phyloP scores from a whole-genome alignment of 164 flowering plant genomes.

The Akebia trifoliata region DNA sequence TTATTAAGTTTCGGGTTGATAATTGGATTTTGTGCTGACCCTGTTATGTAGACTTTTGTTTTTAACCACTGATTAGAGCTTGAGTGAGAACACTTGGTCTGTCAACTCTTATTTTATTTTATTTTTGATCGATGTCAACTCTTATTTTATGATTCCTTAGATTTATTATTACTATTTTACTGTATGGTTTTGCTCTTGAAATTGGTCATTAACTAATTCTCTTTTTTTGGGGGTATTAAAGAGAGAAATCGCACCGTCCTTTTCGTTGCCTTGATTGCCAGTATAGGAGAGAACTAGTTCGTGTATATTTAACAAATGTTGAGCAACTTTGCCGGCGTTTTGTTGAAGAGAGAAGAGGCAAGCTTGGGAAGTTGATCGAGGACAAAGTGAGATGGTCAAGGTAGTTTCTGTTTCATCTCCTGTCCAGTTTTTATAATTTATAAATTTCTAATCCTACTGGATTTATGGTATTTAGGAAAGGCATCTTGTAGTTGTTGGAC shows the following conservation, averaged over 20 bases:
- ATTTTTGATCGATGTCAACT: background rate
- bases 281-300: slow-evolving; percentile 91
- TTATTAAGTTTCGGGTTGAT: background rate
- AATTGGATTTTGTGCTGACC: background rate
- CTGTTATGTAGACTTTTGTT: background rate
- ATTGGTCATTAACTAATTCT: background rate
- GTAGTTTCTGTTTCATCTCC: slow-evolving; percentile 30
- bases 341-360: slow-evolving; percentile 80
- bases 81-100: background rate
- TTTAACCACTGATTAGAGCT: background rate
- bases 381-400: slow-evolving; percentile 91
- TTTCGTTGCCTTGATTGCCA: slow-evolving; percentile 92
- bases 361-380: slow-evolving; percentile 75
- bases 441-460: background rate
- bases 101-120: background rate
- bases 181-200: background rate
- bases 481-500: too few species aligned
- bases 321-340: slow-evolving; percentile 83
- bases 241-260: slow-evolving; percentile 88
- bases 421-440: background rate
- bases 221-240: slow-evolving; percentile 21
- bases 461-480: background rate
- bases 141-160: background rate
- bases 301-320: slow-evolving; percentile 86
- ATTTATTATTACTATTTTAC: background rate